Evolutionary conservation across 2,329 filamentous ascomycete genomes (phyloP).

Genomic region (Podosphaera xanthii): DNA sequence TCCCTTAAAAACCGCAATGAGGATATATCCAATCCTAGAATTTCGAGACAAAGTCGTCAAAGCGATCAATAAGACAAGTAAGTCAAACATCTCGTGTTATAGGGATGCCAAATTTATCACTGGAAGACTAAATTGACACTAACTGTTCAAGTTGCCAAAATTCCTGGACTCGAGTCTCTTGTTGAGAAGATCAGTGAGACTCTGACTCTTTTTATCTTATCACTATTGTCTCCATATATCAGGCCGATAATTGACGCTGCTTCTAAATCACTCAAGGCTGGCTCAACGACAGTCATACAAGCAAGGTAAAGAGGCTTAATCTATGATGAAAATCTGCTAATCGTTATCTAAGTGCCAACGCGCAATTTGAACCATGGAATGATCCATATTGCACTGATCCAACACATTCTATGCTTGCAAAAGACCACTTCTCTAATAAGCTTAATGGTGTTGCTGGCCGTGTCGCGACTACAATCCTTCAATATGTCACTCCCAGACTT

Average conservation of each 20-base stretch:
- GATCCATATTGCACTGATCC: constrained; percentile 54
- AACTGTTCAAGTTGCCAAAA: constrained; percentile 39
- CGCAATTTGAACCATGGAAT: constrained; percentile 62
- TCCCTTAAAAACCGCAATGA: constrained; percentile 46
- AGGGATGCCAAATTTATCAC: too few relatives aligned
- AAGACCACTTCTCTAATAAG: constrained; percentile 65
- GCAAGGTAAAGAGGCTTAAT: constrained; percentile 21
- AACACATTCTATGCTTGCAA: constrained; percentile 56
- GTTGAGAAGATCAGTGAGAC: constrained; percentile 88
- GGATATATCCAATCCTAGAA: constrained; percentile 85
- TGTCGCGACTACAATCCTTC: constrained; percentile 50
- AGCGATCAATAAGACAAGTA: constrained; percentile 50
- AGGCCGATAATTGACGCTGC: constrained; percentile 77
- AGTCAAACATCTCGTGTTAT: not conserved
- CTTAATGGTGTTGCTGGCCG: constrained; percentile 57
- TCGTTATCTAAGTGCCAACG: constrained; percentile 29
- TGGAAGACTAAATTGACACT: not conserved
- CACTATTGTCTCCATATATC: constrained; percentile 75
- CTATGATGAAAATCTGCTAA: constrained; percentile 1
- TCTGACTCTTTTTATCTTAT: constrained; percentile 75
- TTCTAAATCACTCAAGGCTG: constrained; percentile 63
- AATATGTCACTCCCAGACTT: constrained; percentile 68
- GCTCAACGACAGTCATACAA: constrained; percentile 48
- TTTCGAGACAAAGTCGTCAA: constrained; percentile 91
- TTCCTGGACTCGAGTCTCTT: constrained; percentile 74